Evolutionary conservation across 345 rosid genomes (phyloP).

Genomic region (Citrus sinensis): DVS_A1.0 CM039167.1:4873001-4873500

Average conservation of each 20-base stretch:
- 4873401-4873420: neutral
- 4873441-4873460: neutral
- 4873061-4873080: conserved; percentile 92
- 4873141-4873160: neutral
- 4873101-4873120: conserved; percentile 67
- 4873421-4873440: neutral
- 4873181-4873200: neutral
- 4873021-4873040: conserved; percentile 84
- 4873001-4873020: conserved; percentile 19
- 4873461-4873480: neutral
- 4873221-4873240: conserved; percentile 31
- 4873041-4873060: conserved; percentile 70
- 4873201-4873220: neutral
- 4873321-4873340: conserved; percentile 46
- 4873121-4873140: neutral
- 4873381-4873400: neutral
- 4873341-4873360: neutral
- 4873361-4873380: neutral
- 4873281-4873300: conserved; percentile 88
- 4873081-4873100: conserved; percentile 73
- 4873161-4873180: neutral
- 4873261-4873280: conserved; percentile 71
- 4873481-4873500: neutral
- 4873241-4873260: conserved; percentile 82
- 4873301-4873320: conserved; percentile 99